A percentile compares a stretch with the other conserved stretches of the same genome.
These are phyloP conservation scores for Annona cherimola DNA, from an alignment of 164 flowering plant species.

Conservation along the genomic window DNA sequence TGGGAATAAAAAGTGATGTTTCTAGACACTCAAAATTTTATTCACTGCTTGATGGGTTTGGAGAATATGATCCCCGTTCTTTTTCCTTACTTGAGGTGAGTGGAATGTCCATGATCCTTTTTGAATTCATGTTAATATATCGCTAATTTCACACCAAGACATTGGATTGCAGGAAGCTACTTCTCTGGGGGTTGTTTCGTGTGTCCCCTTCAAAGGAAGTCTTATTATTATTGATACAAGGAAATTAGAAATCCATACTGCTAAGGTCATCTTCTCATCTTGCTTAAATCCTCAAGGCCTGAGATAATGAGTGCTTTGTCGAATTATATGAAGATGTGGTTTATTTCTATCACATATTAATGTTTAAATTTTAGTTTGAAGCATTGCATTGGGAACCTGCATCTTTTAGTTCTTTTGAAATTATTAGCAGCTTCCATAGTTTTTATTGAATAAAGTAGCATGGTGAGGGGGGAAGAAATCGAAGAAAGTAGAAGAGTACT, in stretches of 20 bases:
- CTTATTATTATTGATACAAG: conserved; percentile 65
- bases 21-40: conserved; percentile 45
- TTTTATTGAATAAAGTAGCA: too few species aligned
- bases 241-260: conserved; percentile 39
- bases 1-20: conserved; percentile 40
- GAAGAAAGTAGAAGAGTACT: too few species aligned
- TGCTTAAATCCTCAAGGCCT: neutral
- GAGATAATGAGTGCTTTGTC: neutral
- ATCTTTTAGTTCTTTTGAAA: neutral
- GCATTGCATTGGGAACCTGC: neutral
- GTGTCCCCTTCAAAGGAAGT: conserved; percentile 52
- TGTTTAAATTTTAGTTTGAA: neutral
- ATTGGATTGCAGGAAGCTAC: conserved; percentile 68
- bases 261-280: conserved; percentile 56
- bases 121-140: neutral
- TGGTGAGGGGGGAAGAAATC: too few species aligned
- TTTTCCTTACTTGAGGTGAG: conserved; percentile 83
- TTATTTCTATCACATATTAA: neutral
- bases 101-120: neutral
- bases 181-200: conserved; percentile 70
- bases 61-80: conserved; percentile 86
- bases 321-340: neutral
- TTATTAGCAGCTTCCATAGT: neutral
- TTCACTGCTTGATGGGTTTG: conserved; percentile 83
- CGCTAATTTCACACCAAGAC: neutral